These are phyloP conservation scores for Raphanus raphanistrum DNA, from an alignment of 345 rosid genomes.

Conservation along the genomic window DNA sequence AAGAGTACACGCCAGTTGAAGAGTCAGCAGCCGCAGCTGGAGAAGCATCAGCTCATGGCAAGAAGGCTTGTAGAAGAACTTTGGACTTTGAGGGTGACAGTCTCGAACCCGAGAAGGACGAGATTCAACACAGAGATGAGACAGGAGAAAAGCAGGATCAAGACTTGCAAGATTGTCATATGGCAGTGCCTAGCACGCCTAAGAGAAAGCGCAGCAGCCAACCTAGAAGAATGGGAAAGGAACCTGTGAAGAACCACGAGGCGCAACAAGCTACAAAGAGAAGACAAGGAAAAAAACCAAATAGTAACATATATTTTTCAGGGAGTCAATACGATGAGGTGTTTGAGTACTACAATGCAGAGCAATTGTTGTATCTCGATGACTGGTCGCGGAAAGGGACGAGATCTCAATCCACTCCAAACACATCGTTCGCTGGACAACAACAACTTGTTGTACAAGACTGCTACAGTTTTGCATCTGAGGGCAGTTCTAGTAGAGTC, in stretches of 20 bases:
- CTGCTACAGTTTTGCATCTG: conserved; percentile 33
- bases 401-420: conserved; percentile 42
- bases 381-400: conserved; percentile 47
- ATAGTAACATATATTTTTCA: conserved; percentile 33
- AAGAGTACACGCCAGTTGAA: conserved; percentile 38
- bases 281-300: conserved; percentile 41
- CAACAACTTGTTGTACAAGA: conserved; percentile 9
- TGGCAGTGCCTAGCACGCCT: conserved; percentile 42
- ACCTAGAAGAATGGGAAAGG: conserved; percentile 14
- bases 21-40: conserved; percentile 26
- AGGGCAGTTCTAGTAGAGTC: conserved; percentile 21
- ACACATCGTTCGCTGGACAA: conserved; percentile 39
- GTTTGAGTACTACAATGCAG: conserved; percentile 42
- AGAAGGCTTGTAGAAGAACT: conserved; percentile 56
- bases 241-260: not conserved
- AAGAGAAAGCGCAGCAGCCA: conserved; percentile 24
- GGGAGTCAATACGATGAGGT: conserved; percentile 47
- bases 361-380: conserved; percentile 37
- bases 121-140: conserved; percentile 19
- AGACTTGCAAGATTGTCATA: conserved; percentile 26
- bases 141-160: conserved; percentile 29
- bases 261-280: conserved; percentile 31
- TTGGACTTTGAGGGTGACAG: conserved; percentile 52
- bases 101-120: conserved; percentile 27
- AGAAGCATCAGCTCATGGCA: conserved; percentile 31